phyloP scores from a whole-genome alignment of 352 stramenopile genomes.

The Blastocystis sp. region DNA sequence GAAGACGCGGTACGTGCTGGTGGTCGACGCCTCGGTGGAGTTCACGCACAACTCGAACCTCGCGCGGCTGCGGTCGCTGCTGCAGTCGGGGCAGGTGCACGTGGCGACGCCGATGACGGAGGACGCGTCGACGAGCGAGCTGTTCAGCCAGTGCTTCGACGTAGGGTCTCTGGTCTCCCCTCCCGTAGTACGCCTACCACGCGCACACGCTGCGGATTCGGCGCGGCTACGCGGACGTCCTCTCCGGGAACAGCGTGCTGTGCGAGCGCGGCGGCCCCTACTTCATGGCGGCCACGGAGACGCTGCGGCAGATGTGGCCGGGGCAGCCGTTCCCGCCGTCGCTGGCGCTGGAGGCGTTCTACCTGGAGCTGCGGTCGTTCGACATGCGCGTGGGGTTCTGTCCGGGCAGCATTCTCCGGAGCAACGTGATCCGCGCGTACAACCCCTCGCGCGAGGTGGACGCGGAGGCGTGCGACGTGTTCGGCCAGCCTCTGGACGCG shows the following conservation, averaged over 20 bases:
- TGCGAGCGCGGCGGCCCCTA: slow-evolving; percentile 26
- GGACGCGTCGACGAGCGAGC: neutral
- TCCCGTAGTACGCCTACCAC: neutral
- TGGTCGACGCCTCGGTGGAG: slow-evolving; percentile 37
- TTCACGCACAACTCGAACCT: slow-evolving; percentile 56
- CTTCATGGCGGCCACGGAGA: slow-evolving; percentile 3
- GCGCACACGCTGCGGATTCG: neutral
- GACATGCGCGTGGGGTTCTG: slow-evolving; percentile 19
- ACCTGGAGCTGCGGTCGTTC: slow-evolving; percentile 31
- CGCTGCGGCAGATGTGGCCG: slow-evolving; percentile 9
- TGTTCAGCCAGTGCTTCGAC: neutral
- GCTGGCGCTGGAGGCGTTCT: slow-evolving; percentile 16
- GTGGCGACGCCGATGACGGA: slow-evolving; percentile 34
- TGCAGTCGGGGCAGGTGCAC: neutral
- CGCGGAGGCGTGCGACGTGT: neutral
- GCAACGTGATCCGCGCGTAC: neutral
- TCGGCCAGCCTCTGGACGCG: neutral
- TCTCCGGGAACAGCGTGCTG: neutral
- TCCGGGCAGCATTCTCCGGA: neutral
- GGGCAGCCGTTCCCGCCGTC: slow-evolving; percentile 7
- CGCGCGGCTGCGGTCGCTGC: neutral
- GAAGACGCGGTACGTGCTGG: slow-evolving; percentile 3
- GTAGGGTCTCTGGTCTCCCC: neutral
- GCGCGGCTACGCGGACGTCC: neutral
- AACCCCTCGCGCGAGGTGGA: neutral